A percentile compares a stretch with the other conserved stretches of the same genome.
These are phyloP conservation scores for Heterobasidion parviporum DNA, from an alignment of 1,284 basidiomycete species.

Conservation along the genomic window DNA sequence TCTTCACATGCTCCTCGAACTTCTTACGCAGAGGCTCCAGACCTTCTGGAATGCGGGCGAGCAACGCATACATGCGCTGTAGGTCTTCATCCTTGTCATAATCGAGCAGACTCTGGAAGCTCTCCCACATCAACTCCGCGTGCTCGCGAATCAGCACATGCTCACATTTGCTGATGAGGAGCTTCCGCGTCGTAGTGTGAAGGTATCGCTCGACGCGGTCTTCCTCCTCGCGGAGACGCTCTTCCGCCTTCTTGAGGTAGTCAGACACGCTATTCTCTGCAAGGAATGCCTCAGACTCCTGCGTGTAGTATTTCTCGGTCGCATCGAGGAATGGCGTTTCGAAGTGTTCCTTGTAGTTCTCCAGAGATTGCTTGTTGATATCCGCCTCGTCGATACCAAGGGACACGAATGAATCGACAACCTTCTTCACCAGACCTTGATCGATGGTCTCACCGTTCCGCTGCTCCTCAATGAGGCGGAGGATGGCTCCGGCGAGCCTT, in stretches of 20 bases:
- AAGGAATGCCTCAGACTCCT: conserved; percentile 88
- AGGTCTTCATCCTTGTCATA: conserved; percentile 92
- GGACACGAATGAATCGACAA: conserved; percentile 95
- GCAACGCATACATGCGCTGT: conserved; percentile 90
- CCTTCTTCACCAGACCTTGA: conserved; percentile 89
- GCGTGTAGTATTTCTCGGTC: conserved; percentile 88
- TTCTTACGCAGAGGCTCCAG: conserved; percentile 88
- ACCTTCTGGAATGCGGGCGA: conserved; percentile 85
- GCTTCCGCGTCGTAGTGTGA: conserved; percentile 81
- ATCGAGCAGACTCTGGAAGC: conserved; percentile 89
- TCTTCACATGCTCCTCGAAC: conserved; percentile 95
- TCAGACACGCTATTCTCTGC: conserved; percentile 89
- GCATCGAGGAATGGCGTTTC: conserved; percentile 84
- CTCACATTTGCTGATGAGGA: conserved; percentile 88
- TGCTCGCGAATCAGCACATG: conserved; percentile 89
- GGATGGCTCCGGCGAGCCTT: conserved; percentile 82
- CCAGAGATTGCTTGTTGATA: conserved; percentile 86
- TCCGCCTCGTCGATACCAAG: conserved; percentile 91
- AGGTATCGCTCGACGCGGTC: conserved; percentile 94
- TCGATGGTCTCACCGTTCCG: conserved; percentile 94
- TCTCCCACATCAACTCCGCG: conserved; percentile 85
- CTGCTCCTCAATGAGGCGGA: conserved; percentile 88
- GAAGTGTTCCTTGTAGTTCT: conserved; percentile 91
- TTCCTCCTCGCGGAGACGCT: conserved; percentile 89
- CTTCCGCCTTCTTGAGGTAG: conserved; percentile 95